Evolutionary conservation across 768 basidiomycete species (phyloP).

Genomic region (Brasilioporus rufonigricans): DNA sequence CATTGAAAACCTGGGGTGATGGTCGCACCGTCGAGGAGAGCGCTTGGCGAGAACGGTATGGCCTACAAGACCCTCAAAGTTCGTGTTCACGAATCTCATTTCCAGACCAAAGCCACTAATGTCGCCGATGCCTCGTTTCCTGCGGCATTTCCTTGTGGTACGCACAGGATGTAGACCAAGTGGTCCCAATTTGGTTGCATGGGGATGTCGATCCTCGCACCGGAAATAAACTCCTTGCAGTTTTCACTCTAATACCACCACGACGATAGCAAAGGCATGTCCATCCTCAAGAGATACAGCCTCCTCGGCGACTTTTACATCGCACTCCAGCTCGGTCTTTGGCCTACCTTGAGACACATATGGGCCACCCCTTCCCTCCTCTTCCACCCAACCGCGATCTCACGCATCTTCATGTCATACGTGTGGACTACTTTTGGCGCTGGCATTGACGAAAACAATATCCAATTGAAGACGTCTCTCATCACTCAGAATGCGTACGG

Average conservation of each 20-base stretch:
- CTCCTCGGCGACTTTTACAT: conserved; percentile 42
- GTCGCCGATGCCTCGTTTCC: neutral
- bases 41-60: too few species aligned
- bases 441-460: conserved; percentile 43
- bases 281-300: conserved; percentile 26
- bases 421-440: conserved; percentile 54
- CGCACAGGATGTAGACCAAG: neutral
- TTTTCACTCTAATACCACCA: neutral
- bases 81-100: too few species aligned
- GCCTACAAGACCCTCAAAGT: too few species aligned
- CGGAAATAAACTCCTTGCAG: neutral
- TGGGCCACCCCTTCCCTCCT: conserved; percentile 42
- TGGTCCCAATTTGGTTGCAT: conserved; percentile 1
- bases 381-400: conserved; percentile 43
- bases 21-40: too few species aligned
- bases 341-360: conserved; percentile 47
- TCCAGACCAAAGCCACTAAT: neutral
- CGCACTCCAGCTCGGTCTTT: conserved; percentile 37
- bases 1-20: too few species aligned
- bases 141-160: neutral
- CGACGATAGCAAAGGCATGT: conserved; percentile 14
- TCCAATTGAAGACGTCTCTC: conserved; percentile 42
- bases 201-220: neutral
- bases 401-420: conserved; percentile 54
- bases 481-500: conserved; percentile 57